phyloP scores from a whole-genome alignment of 345 rosid genomes.

The Moricandia moricandioides region DNA sequence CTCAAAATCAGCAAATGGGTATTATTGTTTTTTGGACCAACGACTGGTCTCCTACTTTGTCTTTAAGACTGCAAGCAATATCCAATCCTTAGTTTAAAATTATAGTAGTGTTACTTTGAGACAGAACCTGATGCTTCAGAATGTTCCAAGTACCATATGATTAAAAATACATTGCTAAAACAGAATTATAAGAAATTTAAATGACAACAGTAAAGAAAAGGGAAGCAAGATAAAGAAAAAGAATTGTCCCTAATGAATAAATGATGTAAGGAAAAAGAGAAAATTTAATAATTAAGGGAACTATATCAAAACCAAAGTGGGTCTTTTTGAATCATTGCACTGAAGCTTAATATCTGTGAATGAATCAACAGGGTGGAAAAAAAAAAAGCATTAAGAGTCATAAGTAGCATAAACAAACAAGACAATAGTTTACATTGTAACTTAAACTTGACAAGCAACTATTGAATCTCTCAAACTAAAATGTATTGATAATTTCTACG shows the following conservation, averaged over 20 bases:
- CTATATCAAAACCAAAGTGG: slow-evolving; percentile 6
- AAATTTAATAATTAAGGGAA: slow-evolving; percentile 15
- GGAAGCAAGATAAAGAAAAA: slow-evolving; percentile 35
- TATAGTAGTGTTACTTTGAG: slow-evolving; percentile 36
- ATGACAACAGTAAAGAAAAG: slow-evolving; percentile 37
- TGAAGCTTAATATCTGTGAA: slow-evolving; percentile 13
- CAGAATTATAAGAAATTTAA: slow-evolving; percentile 4
- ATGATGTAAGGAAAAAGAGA: not conserved
- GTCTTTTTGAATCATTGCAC: slow-evolving; percentile 36
- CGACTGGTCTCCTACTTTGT: slow-evolving; percentile 38
- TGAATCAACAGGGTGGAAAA: slow-evolving; percentile 9
- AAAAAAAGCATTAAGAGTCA: slow-evolving; percentile 3
- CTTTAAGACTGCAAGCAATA: slow-evolving; percentile 26
- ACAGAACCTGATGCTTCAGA: slow-evolving; percentile 37
- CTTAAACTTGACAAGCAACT: slow-evolving; percentile 25
- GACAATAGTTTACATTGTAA: not conserved
- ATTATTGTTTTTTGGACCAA: slow-evolving; percentile 39
- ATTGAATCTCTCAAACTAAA: slow-evolving; percentile 16
- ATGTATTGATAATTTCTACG: slow-evolving; percentile 2
- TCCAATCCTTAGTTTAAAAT: slow-evolving; percentile 29
- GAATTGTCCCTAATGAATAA: slow-evolving; percentile 23
- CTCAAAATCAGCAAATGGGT: slow-evolving; percentile 39
- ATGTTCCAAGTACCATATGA: slow-evolving; percentile 37
- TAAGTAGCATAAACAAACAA: slow-evolving; percentile 15
- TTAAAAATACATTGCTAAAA: not conserved